phyloP scores from a whole-genome alignment of 768 basidiomycete genomes.

The Neoboletus brunneissimus region DNA sequence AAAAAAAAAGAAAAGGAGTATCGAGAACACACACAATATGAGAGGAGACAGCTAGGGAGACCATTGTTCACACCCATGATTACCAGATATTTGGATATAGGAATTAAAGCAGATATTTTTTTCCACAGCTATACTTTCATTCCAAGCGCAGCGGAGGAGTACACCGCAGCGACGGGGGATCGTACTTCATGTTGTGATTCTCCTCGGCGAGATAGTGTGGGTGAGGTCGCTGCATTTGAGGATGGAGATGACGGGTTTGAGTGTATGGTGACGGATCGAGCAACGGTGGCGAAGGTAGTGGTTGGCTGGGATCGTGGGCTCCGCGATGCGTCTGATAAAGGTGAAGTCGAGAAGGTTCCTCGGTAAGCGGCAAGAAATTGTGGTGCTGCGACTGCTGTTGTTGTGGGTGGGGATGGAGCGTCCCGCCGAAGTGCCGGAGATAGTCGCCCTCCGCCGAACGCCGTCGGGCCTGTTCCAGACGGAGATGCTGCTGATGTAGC shows the following conservation, averaged over 20 bases:
- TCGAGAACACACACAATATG: slow-evolving; percentile 3
- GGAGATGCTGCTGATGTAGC: slow-evolving; percentile 36
- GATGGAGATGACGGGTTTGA: slow-evolving; percentile 33
- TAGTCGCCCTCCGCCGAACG: slow-evolving; percentile 37
- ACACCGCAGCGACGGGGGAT: slow-evolving; percentile 40
- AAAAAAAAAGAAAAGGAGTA: background rate
- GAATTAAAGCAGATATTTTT: slow-evolving; percentile 14
- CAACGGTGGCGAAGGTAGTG: slow-evolving; percentile 32
- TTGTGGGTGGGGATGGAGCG: slow-evolving; percentile 29
- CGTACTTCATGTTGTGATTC: slow-evolving; percentile 42
- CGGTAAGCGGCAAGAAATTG: slow-evolving; percentile 25
- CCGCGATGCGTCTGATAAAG: slow-evolving; percentile 36
- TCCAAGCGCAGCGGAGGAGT: slow-evolving; percentile 48
- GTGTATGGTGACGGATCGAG: slow-evolving; percentile 32
- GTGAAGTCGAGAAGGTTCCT: slow-evolving; percentile 32
- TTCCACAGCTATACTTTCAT: slow-evolving; percentile 39
- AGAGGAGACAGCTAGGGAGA: slow-evolving; percentile 3
- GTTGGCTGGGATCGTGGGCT: slow-evolving; percentile 32
- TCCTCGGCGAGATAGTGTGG: slow-evolving; percentile 37
- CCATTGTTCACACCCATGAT: slow-evolving; percentile 27
- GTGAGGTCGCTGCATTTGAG: slow-evolving; percentile 33
- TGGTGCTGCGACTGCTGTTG: slow-evolving; percentile 29
- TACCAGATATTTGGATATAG: slow-evolving; percentile 29
- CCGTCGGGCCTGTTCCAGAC: slow-evolving; percentile 32
- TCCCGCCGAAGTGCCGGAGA: slow-evolving; percentile 38